Base-by-base conservation (phyloP, 495 filamentous ascomycete species). In the Neurospora cerealis region DNA sequence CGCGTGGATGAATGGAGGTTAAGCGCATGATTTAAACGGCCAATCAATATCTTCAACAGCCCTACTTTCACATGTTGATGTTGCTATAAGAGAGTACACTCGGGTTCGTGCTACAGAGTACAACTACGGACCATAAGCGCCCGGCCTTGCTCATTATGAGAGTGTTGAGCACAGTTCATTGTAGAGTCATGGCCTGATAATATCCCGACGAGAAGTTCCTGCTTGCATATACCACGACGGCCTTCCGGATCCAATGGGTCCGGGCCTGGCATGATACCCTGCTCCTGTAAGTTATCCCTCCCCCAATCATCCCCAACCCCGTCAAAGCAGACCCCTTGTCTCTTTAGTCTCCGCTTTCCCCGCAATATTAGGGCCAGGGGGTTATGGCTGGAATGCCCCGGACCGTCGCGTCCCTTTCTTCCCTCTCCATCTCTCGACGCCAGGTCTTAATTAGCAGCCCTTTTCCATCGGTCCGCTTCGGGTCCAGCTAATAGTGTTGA, bases 391-490 rank as follows among this genome's bases (percentile, higher is more conserved):
- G 21, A 32, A n/a, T 17, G 19, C 73, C 73, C 71, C 32, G 66
- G 73, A 40, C 37, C 38, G n/a, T 41, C 42, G 15, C n/a, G 24
- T 71, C 73, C 62, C 70, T 70, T 73, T 74, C 69, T 74, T 34
- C 11, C 44, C 69, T 69, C 69, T 19, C 40, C 39, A 41, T n/a
- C 34, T 34, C 24, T 69, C 8, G 4, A 41, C 54, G 21, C 28
- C 54, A 19, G 54, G 28, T 66, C 6, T 13, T 62, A 17, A 17
- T 15, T 9, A 8, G 0, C 54, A 39, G 28, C 40, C 41, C 54
- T 48, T 19, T n/a, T 21, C 19, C 73, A 28, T 78, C 74, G 73
- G 76, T 40, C 76, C 76, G 77, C 70, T 69, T 75, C 77, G 74
- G 77, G 75, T 70, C 73, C 73, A 72, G 41, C 4, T 72, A 8